Evolutionary conservation across 371 early-diverging fungal species (phyloP), one percentile per base, ranked within the genome.

Genomic region (Mucor indicus): DNA sequence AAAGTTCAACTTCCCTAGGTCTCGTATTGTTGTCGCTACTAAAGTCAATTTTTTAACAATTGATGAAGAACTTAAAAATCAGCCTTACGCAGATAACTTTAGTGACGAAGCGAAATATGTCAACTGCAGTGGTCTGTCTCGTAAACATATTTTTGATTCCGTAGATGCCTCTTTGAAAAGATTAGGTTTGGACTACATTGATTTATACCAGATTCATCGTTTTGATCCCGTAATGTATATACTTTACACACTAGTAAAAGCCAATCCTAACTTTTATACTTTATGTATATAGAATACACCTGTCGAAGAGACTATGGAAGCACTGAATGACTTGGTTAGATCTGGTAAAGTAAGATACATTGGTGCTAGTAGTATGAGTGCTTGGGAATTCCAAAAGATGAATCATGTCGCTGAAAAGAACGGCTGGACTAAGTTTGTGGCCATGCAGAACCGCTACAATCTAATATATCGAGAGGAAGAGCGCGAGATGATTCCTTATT

Each of bases 271-370:
- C 71, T n/a, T 39, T 52, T 25, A 44, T 44, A 31, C 53, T 55
- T 9, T 66, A 71, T 61, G 68, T 31, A 38, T 13, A 59, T 64
- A 37, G 61, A 60, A 25, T 24, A 60, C 10, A 57, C 79, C 1
- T 84, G 82, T 81, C n/a, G n/a, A n/a, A n/a, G 74, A 60, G 48
- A 70, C 70, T 31, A 76, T 82, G 79, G 90, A 87, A 57, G 59
- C 67, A 35, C 48, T 89, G 36, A n/a, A n/a, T n/a, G n/a, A n/a
- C n/a, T n/a, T n/a, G n/a, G 63, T 68, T 83, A 23, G 77, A 77
- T 9, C 77, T 12, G 87, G 87, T 35, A 83, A 81, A 36, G 86
- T 77, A 38, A 84, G 80, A 40, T 64, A 69, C 16, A 81, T 86
- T 20, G 86, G 86, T 55, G 87, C 61, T 4, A 63, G 65, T 17